These are phyloP conservation scores for Lactarius hatsudake DNA, from an alignment of 768 basidiomycete genomes.

Conservation along the genomic window DNA sequence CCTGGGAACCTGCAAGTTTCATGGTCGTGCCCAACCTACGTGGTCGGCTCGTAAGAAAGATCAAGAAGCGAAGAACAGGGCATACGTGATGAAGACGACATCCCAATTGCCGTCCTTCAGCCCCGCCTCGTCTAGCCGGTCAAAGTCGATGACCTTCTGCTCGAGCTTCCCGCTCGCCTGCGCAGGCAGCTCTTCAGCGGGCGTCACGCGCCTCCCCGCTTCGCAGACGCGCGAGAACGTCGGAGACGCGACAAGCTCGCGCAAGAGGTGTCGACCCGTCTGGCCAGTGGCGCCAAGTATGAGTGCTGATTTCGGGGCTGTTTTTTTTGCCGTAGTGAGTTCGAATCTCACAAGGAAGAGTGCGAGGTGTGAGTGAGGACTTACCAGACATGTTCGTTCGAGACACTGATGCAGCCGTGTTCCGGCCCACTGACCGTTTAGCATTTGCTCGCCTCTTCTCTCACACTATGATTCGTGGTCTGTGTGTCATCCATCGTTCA, in stretches of 20 bases:
- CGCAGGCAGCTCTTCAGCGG: slow-evolving; percentile 38
- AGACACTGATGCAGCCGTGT: background rate
- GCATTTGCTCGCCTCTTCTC: no score
- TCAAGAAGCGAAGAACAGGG: slow-evolving; percentile 13
- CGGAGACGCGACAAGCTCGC: slow-evolving; percentile 55
- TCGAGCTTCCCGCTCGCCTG: slow-evolving; percentile 55
- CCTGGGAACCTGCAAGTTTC: slow-evolving; percentile 57
- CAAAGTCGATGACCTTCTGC: slow-evolving; percentile 67
- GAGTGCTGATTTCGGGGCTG: slow-evolving; percentile 45
- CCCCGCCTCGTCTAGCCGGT: slow-evolving; percentile 53
- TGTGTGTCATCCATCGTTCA: no score
- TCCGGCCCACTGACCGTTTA: no score
- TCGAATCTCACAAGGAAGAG: background rate
- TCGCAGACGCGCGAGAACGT: slow-evolving; percentile 61
- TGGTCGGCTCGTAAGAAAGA: background rate
- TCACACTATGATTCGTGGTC: no score
- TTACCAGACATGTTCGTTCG: background rate
- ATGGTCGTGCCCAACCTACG: slow-evolving; percentile 63
- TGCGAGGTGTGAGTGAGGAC: background rate
- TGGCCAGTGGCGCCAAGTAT: slow-evolving; percentile 76
- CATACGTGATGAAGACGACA: slow-evolving; percentile 68
- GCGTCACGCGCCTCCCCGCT: slow-evolving; percentile 63
- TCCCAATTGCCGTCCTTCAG: slow-evolving; percentile 63
- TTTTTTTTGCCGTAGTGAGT: background rate
- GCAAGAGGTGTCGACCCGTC: slow-evolving; percentile 58